phyloP scores from a whole-genome alignment of 352 stramenopile genomes.

The Elongisporangium prolatum region DNA sequence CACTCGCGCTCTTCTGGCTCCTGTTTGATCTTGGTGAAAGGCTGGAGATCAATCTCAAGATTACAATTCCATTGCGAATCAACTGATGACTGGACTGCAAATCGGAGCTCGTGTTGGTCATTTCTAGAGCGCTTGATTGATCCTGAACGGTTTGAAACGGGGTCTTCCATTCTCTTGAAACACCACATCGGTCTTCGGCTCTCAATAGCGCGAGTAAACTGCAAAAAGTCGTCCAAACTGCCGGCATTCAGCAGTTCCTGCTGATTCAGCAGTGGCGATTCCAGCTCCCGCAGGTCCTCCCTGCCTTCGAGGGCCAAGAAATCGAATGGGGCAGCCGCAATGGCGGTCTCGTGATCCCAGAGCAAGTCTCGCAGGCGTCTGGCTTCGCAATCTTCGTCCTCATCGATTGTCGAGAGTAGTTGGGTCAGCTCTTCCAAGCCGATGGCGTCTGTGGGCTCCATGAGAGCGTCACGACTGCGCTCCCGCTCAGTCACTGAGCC shows the following conservation, averaged over 20 bases:
- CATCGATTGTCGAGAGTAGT: not conserved
- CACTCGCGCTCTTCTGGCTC: not conserved
- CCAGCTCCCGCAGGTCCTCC: not conserved
- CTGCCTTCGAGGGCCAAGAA: not conserved
- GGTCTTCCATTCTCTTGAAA: not conserved
- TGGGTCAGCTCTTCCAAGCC: not conserved
- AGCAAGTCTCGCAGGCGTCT: not conserved
- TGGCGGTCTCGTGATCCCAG: not conserved
- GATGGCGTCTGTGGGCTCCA: not conserved
- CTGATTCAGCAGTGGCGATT: not conserved
- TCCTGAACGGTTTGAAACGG: not conserved
- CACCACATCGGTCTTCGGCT: not conserved
- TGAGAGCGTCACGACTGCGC: not conserved
- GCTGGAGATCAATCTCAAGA: not conserved
- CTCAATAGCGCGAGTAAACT: not conserved
- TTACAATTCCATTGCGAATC: not conserved
- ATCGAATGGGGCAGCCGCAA: not conserved
- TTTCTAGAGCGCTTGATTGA: not conserved
- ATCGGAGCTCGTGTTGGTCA: no score
- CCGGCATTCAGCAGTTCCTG: not conserved
- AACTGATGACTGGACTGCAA: no score
- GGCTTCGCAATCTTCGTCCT: not conserved
- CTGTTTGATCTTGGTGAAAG: not conserved
- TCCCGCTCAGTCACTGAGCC: not conserved
- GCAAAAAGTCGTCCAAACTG: not conserved